These are phyloP conservation scores for Cyberlindnera sargentensis DNA, from an alignment of 805 yeast genomes.

Conservation along the genomic window DNA sequence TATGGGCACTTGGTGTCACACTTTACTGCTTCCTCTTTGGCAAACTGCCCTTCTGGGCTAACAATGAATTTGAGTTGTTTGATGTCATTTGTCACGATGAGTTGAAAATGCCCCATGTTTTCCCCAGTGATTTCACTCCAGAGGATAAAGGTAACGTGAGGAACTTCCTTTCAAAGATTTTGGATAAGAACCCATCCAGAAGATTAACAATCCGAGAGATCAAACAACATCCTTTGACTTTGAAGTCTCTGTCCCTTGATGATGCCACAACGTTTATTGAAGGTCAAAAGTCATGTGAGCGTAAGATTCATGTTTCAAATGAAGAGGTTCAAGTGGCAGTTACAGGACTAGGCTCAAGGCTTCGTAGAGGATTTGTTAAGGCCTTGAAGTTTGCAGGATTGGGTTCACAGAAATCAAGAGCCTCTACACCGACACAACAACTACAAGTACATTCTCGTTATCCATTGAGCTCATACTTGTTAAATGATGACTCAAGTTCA, in stretches of 20 bases:
- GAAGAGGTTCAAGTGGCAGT: conserved; percentile 75
- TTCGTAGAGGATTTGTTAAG: conserved; percentile 29
- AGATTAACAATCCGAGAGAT: conserved; percentile 68
- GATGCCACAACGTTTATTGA: conserved; percentile 18
- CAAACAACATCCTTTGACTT: conserved; percentile 67
- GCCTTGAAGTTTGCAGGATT: conserved; percentile 23
- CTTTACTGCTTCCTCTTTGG: conserved; percentile 86
- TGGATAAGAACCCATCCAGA: conserved; percentile 63
- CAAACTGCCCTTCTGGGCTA: conserved; percentile 80
- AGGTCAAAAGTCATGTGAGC: conserved; percentile 22
- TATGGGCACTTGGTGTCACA: conserved; percentile 97
- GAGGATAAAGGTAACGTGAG: conserved; percentile 37
- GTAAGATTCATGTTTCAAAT: conserved; percentile 47
- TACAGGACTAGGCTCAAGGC: conserved; percentile 67
- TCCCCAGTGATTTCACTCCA: conserved; percentile 33
- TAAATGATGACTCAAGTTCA: background rate
- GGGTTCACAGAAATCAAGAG: background rate
- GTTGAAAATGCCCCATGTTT: conserved; percentile 51
- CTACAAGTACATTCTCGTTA: background rate
- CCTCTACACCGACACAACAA: background rate
- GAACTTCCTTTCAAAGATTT: conserved; percentile 53
- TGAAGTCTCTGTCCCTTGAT: conserved; percentile 32
- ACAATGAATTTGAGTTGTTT: conserved; percentile 78
- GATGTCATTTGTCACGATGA: conserved; percentile 60
- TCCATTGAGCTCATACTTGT: background rate